These are phyloP conservation scores for Xylogone sp. DNA, from an alignment of 2,329 filamentous ascomycete genomes.

Conservation along the genomic window DNA sequence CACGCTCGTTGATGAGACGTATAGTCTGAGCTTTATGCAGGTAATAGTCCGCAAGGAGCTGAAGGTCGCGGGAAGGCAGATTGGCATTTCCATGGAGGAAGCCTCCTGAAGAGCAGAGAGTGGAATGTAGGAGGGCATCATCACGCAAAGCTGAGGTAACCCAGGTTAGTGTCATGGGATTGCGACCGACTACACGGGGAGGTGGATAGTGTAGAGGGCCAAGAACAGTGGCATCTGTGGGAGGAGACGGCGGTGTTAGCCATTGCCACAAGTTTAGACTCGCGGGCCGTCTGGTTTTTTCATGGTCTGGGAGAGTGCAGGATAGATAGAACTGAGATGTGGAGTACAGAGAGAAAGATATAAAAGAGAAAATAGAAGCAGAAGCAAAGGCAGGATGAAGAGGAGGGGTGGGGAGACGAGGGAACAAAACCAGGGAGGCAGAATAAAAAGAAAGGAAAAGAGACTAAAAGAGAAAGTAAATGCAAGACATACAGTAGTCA, in stretches of 20 bases:
- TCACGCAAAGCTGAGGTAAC: not conserved
- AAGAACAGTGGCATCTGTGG: not conserved
- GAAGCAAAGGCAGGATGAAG: no score
- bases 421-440: not conserved
- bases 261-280: not conserved
- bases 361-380: no score
- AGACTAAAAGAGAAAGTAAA: not conserved
- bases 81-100: not conserved
- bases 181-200: not conserved
- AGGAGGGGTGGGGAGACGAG: no score
- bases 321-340: no score
- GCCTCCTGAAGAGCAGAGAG: not conserved
- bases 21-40: conserved; percentile 10
- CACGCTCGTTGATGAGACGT: conserved; percentile 8
- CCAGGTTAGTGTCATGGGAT: not conserved
- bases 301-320: no score
- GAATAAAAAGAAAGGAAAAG: not conserved
- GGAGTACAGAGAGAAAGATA: no score
- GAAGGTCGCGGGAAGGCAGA: not conserved
- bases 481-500: not conserved
- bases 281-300: no score
- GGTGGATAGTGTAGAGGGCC: not conserved
- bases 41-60: not conserved
- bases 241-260: not conserved
- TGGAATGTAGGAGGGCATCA: not conserved